These are phyloP conservation scores for Aspergillus flavus DNA, from an alignment of 2,329 filamentous ascomycete genomes.

Conservation along the genomic window DNA sequence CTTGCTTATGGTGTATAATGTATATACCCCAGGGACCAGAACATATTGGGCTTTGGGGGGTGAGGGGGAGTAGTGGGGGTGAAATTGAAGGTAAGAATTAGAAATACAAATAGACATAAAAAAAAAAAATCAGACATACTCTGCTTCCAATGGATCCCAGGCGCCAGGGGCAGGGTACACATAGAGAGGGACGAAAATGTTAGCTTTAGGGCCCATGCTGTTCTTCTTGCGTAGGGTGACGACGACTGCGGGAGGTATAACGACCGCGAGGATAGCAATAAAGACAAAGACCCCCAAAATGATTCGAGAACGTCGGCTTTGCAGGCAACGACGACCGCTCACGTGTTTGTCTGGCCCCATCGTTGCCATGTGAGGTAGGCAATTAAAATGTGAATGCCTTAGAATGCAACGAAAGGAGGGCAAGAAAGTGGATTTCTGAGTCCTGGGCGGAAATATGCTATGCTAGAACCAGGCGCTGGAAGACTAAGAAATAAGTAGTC, in stretches of 20 bases:
- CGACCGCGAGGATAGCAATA: slow-evolving; percentile 33
- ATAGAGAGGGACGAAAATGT: slow-evolving; percentile 53
- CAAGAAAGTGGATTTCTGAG: slow-evolving; percentile 21
- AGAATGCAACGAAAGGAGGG: slow-evolving; percentile 17
- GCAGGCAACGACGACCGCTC: slow-evolving; percentile 32
- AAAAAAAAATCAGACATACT: slow-evolving; percentile 37
- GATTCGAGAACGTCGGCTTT: slow-evolving; percentile 33
- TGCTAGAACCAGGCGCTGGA: slow-evolving; percentile 16
- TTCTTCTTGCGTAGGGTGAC: slow-evolving; percentile 38
- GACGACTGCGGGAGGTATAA: slow-evolving; percentile 38
- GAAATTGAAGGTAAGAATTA: neutral
- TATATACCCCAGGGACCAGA: slow-evolving; percentile 15
- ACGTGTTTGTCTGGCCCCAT: slow-evolving; percentile 36
- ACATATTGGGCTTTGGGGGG: slow-evolving; percentile 5
- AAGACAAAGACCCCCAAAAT: slow-evolving; percentile 29
- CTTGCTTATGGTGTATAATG: slow-evolving; percentile 19
- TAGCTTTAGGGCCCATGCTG: slow-evolving; percentile 40
- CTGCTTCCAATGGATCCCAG: slow-evolving; percentile 49
- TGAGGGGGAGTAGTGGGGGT: neutral
- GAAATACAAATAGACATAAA: slow-evolving; percentile 11
- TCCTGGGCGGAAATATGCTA: slow-evolving; percentile 14
- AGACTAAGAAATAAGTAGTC: slow-evolving; percentile 25
- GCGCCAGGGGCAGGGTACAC: slow-evolving; percentile 51
- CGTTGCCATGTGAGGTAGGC: slow-evolving; percentile 18
- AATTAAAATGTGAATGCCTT: slow-evolving; percentile 14